A percentile compares a stretch with the other conserved stretches of the same genome.
Evolutionary conservation across 2,329 filamentous ascomycete species (phyloP).

Genomic region (Domatiomyces catenatus): DNA sequence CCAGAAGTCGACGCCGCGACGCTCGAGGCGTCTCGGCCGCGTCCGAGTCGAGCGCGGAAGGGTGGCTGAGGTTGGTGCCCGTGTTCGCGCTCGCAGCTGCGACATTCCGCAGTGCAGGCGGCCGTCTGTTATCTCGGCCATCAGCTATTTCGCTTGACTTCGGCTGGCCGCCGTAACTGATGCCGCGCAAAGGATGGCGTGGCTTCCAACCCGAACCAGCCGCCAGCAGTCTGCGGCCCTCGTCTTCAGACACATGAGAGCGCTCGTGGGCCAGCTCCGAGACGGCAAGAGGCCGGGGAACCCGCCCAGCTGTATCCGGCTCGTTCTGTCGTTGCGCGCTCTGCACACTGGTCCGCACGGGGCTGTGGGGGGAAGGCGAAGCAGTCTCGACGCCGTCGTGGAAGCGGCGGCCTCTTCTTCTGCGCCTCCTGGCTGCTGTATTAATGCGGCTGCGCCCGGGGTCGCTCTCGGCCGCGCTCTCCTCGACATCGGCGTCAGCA

Average conservation of each 20-base stretch:
- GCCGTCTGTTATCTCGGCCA: conserved; percentile 46
- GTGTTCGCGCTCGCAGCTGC: conserved; percentile 49
- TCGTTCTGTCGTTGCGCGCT: conserved; percentile 28
- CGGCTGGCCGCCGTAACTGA: conserved; percentile 36
- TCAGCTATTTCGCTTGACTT: conserved; percentile 39
- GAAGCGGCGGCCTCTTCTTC: conserved; percentile 46
- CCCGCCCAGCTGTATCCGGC: conserved; percentile 36
- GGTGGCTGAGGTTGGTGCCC: conserved; percentile 29
- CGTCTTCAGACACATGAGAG: conserved; percentile 58
- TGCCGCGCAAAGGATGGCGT: conserved; percentile 42
- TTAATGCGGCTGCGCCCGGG: conserved; percentile 24
- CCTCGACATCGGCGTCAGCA: conserved; percentile 64
- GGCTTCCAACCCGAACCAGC: conserved; percentile 41
- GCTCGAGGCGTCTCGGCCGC: conserved; percentile 13
- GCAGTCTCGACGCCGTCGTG: conserved; percentile 44
- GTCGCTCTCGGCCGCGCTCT: conserved; percentile 64
- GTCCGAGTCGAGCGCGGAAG: conserved; percentile 2
- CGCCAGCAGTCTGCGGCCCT: conserved; percentile 48
- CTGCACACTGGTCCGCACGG: conserved; percentile 18
- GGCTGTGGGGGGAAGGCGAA: conserved; percentile 49
- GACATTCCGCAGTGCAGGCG: conserved; percentile 45
- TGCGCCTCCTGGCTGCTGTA: conserved; percentile 40
- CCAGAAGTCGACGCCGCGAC: conserved; percentile 27
- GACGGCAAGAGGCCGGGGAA: conserved; percentile 47
- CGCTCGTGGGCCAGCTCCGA: conserved; percentile 44